Evolutionary conservation across 2,329 filamentous ascomycete genomes (phyloP), one percentile per base, ranked within the genome.

Genomic region (Ceratocystis lukuohia): DNA sequence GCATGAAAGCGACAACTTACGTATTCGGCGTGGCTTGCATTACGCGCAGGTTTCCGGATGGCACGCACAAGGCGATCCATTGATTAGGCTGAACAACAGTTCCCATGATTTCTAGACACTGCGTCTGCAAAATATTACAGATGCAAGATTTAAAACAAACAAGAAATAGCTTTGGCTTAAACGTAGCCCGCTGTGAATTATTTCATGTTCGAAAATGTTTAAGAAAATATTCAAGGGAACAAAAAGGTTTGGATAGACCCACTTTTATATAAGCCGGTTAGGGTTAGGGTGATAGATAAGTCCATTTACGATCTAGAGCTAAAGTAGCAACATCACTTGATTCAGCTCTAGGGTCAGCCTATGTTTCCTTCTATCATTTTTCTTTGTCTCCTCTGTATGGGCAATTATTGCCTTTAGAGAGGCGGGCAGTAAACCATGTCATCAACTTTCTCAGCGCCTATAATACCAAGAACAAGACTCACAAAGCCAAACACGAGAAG

Each of bases 1-100:
- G 22, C 48, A 25, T 28, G 6, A 25, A 57, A 44, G 8, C 61
- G 65, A 65, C 65, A 61, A 69, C 74, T 69, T 75, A 87, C 84
- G 83, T 85, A 72, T 87, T 83, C 17, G 84, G 84, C 2, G 76
- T 72, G 20, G 84, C 76, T 72, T 86, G 82, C 2, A 87, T 75
- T 20, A 86, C 77, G 67, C 81, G 80, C 48, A 82, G 75, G 53
- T 77, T 80, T 56, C 83, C 84, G 17, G 83, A 85, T 5, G 84
- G 83, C 8, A 87, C 77, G 72, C 80, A 78, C 61, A 87, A 74
- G 59, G 78, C 81, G 7, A 83, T 80, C 84, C 84, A 87, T 67
- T 80, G 77, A 73, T 86, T 78, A 69, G 84, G 82, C 71, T 83
- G 77, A 20, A 84, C 77, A 25, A 81, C 69, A 2, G 76, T 76